phyloP scores from a whole-genome alignment of 768 basidiomycete species.

The Ephemerocybe angulata region DNA sequence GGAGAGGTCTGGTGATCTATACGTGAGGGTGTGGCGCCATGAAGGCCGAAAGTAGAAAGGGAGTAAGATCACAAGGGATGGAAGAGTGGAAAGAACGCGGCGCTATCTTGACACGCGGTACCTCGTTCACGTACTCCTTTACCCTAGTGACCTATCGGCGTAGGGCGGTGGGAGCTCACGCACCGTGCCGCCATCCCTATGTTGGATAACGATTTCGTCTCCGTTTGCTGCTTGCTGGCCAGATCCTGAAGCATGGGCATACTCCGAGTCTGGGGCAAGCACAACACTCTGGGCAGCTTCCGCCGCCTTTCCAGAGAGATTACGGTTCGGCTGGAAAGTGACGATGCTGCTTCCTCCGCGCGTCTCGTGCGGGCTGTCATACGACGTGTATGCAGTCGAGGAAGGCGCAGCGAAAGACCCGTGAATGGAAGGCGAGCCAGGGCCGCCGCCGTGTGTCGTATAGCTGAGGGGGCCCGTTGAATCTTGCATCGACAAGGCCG shows the following conservation, averaged over 20 bases:
- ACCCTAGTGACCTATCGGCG: conserved; percentile 17
- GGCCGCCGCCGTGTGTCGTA: neutral
- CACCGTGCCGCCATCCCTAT: conserved; percentile 35
- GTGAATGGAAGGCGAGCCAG: neutral
- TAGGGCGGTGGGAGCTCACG: conserved; percentile 41
- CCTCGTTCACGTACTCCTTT: too few species aligned
- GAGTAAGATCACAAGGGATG: too few species aligned
- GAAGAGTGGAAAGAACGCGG: too few species aligned
- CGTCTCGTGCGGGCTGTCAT: neutral
- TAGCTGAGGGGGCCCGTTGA: neutral
- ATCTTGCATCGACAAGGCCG: neutral
- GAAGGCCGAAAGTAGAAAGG: too few species aligned
- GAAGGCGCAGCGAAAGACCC: conserved; percentile 1
- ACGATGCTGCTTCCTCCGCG: conserved; percentile 2
- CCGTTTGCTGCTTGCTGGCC: conserved; percentile 7
- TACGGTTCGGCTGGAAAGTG: conserved; percentile 14
- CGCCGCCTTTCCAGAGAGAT: conserved; percentile 15
- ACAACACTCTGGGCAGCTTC: conserved; percentile 15
- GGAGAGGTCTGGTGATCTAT: too few species aligned
- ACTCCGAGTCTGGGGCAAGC: conserved; percentile 1
- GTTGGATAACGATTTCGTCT: conserved; percentile 37
- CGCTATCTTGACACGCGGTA: too few species aligned
- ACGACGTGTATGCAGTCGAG: neutral
- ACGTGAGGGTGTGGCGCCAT: too few species aligned
- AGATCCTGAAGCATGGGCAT: conserved; percentile 8